These are phyloP conservation scores for Albophoma yamanashiensis DNA, from an alignment of 2,329 filamentous ascomycete species.

Conservation along the genomic window DNA sequence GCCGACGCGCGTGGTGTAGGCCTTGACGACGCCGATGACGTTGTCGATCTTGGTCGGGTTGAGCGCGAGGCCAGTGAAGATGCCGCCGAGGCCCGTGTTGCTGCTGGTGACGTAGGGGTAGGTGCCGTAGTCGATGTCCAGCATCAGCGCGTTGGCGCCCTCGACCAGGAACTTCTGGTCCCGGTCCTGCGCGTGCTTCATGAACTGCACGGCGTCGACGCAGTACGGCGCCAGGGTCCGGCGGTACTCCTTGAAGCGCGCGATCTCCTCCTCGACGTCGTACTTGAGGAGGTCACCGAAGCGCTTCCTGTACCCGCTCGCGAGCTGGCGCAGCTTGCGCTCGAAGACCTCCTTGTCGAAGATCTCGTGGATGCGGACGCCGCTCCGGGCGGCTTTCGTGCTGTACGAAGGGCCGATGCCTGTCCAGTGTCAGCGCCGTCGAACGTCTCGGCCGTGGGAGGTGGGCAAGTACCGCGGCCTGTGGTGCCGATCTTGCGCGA, in stretches of 20 bases:
- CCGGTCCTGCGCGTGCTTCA: slow-evolving; percentile 47
- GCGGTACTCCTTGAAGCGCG: slow-evolving; percentile 47
- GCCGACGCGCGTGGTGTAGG: slow-evolving; percentile 10
- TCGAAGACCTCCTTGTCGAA: slow-evolving; percentile 59
- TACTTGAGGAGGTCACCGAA: slow-evolving; percentile 56
- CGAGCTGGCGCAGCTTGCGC: slow-evolving; percentile 51
- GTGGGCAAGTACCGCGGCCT: slow-evolving; percentile 13
- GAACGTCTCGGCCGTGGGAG: too few relatives aligned
- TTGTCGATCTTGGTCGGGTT: slow-evolving; percentile 44
- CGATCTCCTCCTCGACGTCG: slow-evolving; percentile 61
- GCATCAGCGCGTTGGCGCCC: slow-evolving; percentile 51
- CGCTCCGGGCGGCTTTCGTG: slow-evolving; percentile 37
- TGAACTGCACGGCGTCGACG: slow-evolving; percentile 56
- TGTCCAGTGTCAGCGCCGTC: too few relatives aligned
- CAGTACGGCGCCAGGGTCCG: slow-evolving; percentile 47
- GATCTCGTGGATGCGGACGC: slow-evolving; percentile 56
- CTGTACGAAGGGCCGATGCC: slow-evolving; percentile 9
- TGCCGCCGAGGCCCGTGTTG: slow-evolving; percentile 14
- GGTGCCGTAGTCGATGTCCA: slow-evolving; percentile 48
- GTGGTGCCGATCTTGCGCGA: slow-evolving; percentile 23
- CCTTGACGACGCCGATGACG: slow-evolving; percentile 55
- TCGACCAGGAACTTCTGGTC: slow-evolving; percentile 55
- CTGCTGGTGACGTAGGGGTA: slow-evolving; percentile 17
- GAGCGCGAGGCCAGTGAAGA: slow-evolving; percentile 14
- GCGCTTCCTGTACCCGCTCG: slow-evolving; percentile 49